These are phyloP conservation scores for Theobroma grandiflorum DNA, from an alignment of 441 rosid genomes.

Conservation along the genomic window DNA sequence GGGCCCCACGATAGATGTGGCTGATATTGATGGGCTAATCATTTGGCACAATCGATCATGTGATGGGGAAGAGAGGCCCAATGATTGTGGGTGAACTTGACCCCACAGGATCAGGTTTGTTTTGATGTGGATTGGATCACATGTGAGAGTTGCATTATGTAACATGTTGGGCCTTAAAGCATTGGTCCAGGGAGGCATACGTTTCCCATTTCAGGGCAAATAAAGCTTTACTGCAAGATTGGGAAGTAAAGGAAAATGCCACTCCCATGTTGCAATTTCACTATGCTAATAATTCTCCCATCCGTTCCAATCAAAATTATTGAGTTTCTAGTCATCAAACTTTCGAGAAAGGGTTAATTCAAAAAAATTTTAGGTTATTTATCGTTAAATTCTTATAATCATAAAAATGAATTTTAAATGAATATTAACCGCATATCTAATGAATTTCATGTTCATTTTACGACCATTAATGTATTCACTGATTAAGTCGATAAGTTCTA, in stretches of 20 bases:
- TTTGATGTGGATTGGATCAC: neutral
- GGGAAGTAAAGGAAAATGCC: neutral
- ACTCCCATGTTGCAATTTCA: neutral
- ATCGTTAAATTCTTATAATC: neutral
- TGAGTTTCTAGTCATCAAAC: neutral
- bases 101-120: neutral
- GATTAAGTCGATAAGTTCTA: too few species aligned
- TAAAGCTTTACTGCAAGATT: too few species aligned
- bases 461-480: too few species aligned
- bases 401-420: too few species aligned
- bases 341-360: neutral
- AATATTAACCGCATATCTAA: too few species aligned
- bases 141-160: neutral
- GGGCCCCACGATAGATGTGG: neutral
- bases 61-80: neutral
- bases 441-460: too few species aligned
- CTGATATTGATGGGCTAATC: constrained; percentile 18
- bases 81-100: neutral
- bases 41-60: constrained; percentile 6
- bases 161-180: constrained; percentile 17
- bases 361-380: too few species aligned
- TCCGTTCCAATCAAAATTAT: neutral
- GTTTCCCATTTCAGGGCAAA: neutral
- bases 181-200: constrained; percentile 3
- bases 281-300: neutral